Evolutionary conservation across 331 rosid species (phyloP).

Genomic region (Dryas integrifolia): DNA sequence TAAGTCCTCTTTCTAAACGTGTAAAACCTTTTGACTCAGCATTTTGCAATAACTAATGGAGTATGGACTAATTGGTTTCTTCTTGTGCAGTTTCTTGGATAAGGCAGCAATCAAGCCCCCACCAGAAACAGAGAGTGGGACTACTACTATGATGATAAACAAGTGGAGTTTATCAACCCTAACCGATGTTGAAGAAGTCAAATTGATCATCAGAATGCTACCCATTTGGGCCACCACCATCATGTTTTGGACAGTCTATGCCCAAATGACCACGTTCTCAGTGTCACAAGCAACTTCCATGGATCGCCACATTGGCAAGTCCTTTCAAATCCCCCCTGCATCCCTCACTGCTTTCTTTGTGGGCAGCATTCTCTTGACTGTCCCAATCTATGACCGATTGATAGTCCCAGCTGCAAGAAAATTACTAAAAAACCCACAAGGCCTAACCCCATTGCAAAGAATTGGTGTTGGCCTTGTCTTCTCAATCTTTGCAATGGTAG

Average conservation of each 20-base stretch:
- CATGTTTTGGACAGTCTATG: slow-evolving; percentile 79
- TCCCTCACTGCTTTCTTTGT: slow-evolving; percentile 76
- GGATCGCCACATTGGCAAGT: slow-evolving; percentile 68
- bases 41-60: not conserved
- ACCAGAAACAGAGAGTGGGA: slow-evolving; percentile 13
- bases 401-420: slow-evolving; percentile 46
- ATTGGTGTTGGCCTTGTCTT: slow-evolving; percentile 70
- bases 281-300: slow-evolving; percentile 91
- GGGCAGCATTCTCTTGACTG: slow-evolving; percentile 69
- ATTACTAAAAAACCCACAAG: slow-evolving; percentile 60
- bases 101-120: slow-evolving; percentile 65
- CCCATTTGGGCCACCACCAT: slow-evolving; percentile 92
- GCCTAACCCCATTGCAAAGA: slow-evolving; percentile 74
- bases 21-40: no score
- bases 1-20: no score
- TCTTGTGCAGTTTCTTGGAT: slow-evolving; percentile 64
- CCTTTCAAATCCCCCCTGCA: slow-evolving; percentile 69
- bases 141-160: slow-evolving; percentile 19
- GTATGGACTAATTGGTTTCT: not conserved
- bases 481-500: slow-evolving; percentile 61
- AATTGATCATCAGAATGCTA: slow-evolving; percentile 65
- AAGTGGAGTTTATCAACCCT: slow-evolving; percentile 68
- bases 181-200: slow-evolving; percentile 86
- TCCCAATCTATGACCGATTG: slow-evolving; percentile 69
- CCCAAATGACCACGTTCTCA: slow-evolving; percentile 88